phyloP scores from a whole-genome alignment of 2,329 filamentous ascomycete genomes.

The Cladophialophora psammophila region DNA sequence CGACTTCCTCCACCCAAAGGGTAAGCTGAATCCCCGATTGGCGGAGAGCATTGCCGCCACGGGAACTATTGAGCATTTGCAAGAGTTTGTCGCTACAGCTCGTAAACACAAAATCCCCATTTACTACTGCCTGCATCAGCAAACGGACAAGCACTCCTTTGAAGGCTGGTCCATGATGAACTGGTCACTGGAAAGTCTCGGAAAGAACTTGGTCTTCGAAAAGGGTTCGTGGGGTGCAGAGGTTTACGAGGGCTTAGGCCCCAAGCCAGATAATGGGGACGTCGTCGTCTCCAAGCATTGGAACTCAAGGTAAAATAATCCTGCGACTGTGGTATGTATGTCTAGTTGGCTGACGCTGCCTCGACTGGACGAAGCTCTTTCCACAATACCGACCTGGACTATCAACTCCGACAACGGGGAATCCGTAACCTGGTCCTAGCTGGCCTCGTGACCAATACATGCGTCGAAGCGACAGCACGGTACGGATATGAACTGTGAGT shows the following conservation, averaged over 20 bases:
- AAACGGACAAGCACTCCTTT: conserved; percentile 37
- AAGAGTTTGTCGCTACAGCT: conserved; percentile 41
- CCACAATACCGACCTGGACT: conserved; percentile 48
- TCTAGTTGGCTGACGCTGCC: not conserved
- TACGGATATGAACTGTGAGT: conserved; percentile 43
- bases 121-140: conserved; percentile 48
- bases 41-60: conserved; percentile 15
- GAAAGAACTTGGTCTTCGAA: conserved; percentile 41
- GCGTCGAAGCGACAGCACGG: conserved; percentile 47
- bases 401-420: conserved; percentile 46
- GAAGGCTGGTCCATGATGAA: conserved; percentile 45
- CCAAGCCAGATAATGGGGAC: conserved; percentile 43
- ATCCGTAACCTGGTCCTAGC: conserved; percentile 45
- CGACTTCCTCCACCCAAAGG: conserved; percentile 40
- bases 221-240: conserved; percentile 42
- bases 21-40: conserved; percentile 29
- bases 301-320: conserved; percentile 38
- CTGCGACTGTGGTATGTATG: not conserved
- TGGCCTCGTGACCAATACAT: conserved; percentile 46
- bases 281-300: conserved; percentile 46
- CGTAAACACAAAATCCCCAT: conserved; percentile 43
- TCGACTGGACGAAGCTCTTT: conserved; percentile 42
- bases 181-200: conserved; percentile 32
- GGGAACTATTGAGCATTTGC: conserved; percentile 42
- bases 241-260: conserved; percentile 44